phyloP scores from a whole-genome alignment of 306 rosid genomes.

The Phaseolus lunatus region DNA sequence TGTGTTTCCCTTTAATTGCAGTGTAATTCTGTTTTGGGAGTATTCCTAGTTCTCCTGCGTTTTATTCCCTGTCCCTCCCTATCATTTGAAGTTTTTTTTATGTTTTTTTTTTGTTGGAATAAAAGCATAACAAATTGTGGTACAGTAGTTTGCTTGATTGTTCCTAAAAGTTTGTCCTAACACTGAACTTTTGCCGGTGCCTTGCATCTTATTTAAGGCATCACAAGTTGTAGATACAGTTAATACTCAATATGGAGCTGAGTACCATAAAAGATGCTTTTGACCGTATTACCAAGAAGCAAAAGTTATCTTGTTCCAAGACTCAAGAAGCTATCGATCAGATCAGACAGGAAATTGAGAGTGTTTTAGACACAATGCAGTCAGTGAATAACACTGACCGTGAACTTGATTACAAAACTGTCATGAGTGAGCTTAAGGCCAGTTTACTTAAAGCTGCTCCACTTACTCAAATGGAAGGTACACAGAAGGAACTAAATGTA shows the following conservation, averaged over 20 bases:
- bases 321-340: conserved; percentile 74
- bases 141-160: conserved; percentile 14
- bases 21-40: not conserved
- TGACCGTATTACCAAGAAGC: conserved; percentile 80
- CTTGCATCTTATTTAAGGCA: conserved; percentile 28
- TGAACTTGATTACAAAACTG: conserved; percentile 45
- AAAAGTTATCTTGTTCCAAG: conserved; percentile 72
- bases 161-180: conserved; percentile 38
- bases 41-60: conserved; percentile 1
- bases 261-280: conserved; percentile 77
- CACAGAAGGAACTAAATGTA: conserved; percentile 80
- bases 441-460: conserved; percentile 68
- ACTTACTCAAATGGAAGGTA: conserved; percentile 67
- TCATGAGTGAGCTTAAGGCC: conserved; percentile 65
- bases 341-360: conserved; percentile 66
- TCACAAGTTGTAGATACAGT: conserved; percentile 40
- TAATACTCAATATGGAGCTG: conserved; percentile 71
- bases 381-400: conserved; percentile 46
- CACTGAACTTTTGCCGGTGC: conserved; percentile 48
- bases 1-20: not conserved
- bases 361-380: conserved; percentile 67
- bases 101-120: conserved; percentile 23
- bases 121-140: conserved; percentile 18
- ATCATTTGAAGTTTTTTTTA: conserved; percentile 1
- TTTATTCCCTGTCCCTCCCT: conserved; percentile 4